These are phyloP conservation scores for Rhodomyrtus psidioides DNA, from an alignment of 441 rosid genomes.

Conservation along the genomic window DNA sequence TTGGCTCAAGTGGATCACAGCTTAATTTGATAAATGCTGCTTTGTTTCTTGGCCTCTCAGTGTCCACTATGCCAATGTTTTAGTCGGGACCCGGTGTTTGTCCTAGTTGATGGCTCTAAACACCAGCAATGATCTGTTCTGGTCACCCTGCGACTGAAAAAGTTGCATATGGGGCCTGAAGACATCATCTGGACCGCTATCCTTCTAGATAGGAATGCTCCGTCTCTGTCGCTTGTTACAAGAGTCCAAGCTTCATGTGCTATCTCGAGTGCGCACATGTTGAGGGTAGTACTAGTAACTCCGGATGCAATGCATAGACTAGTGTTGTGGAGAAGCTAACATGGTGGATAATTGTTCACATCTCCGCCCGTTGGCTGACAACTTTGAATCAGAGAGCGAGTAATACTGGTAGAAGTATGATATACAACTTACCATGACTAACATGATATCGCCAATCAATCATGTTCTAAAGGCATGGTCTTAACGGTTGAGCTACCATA, in stretches of 20 bases:
- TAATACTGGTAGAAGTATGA: background rate
- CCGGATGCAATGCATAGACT: no score
- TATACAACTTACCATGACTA: background rate
- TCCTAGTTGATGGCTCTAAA: constrained; percentile 4
- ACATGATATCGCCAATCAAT: background rate
- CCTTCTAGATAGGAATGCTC: no score
- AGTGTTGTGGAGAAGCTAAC: background rate
- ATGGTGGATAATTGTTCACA: background rate
- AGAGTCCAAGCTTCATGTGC: background rate
- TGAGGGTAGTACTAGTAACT: background rate
- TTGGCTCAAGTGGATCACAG: background rate
- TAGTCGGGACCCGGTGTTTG: constrained; percentile 1
- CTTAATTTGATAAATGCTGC: background rate
- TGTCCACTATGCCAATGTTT: background rate
- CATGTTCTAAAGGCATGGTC: background rate
- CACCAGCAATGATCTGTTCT: constrained; percentile 2
- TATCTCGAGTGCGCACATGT: background rate
- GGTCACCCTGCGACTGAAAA: constrained; percentile 7
- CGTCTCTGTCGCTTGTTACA: no score
- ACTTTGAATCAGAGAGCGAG: background rate
- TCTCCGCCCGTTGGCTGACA: background rate
- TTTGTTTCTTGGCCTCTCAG: background rate
- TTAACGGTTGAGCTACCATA: background rate
- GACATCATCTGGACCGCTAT: background rate
- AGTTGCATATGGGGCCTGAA: background rate